Evolutionary conservation across 1,139 yeast genomes (phyloP), one percentile per base, ranked within the genome.

Genomic region (Meyerozyma sp.): DNA sequence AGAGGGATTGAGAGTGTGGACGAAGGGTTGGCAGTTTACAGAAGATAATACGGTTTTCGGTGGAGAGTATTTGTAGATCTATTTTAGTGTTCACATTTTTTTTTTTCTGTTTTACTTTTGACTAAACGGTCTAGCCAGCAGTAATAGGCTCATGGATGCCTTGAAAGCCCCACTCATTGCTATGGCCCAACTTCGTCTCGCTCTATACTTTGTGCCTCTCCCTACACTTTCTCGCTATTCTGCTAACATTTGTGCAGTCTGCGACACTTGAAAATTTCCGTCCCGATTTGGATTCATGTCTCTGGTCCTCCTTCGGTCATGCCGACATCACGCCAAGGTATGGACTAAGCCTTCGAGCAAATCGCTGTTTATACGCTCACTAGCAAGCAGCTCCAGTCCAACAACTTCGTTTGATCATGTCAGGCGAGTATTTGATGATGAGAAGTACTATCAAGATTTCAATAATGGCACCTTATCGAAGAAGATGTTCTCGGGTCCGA

Each of bases 381-480:
- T 27, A 27, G 29, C 11, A n/a, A 27, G 13, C 29, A 27, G 13
- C 5, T 27, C 29, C 13, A 27, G 6, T n/a, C 29, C 16, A 11
- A 30, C 16, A 4, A 4, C 34, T 13, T 30, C 37, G 13, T 20
- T 18, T 34, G 37, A 49, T 11, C 46, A 47, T 32, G 49, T 74
- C 16, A 56, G 63, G 14, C 58, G 55, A 44, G 68, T 77, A 3
- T 78, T 77, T 51, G 82, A 78, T 50, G 73, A 75, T 50, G 68
- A 66, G 32, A 61, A 60, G 39, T 75, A 67, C 51, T 78, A 66
- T 49, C 56, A 59, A 27, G 55, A 56, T 27, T 70, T 72, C 58
- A 67, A 59, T 45, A 62, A 54, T 44, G 41, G 47, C 6, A 50
- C 50, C 28, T 43, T 55, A 43, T 51, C 40, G 49, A 53, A 21